Evolutionary conservation across 768 basidiomycete species (phyloP).

Genomic region (Leccinum obscurum): DNA sequence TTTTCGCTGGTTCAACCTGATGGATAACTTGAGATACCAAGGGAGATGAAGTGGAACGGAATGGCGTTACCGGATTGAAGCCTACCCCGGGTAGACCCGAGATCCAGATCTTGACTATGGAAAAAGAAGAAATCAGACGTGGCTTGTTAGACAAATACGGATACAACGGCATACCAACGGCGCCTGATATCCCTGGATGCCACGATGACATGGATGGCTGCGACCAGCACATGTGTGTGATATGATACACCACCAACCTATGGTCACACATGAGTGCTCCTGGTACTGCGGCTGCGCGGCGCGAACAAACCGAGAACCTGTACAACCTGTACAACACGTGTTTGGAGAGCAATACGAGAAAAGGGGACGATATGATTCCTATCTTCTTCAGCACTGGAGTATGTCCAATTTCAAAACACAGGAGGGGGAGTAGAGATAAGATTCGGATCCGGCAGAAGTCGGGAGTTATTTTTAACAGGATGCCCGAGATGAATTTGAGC

Average conservation of each 20-base stretch:
- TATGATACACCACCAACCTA: constrained; percentile 6
- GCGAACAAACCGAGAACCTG: constrained; percentile 18
- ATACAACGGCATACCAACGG: neutral
- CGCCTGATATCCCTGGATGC: neutral
- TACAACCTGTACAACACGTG: constrained; percentile 24
- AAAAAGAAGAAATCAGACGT: neutral
- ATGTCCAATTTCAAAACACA: constrained; percentile 20
- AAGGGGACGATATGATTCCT: constrained; percentile 16
- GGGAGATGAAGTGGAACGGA: neutral
- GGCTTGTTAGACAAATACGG: neutral
- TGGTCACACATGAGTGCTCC: neutral
- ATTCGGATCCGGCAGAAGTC: constrained; percentile 21
- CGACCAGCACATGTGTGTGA: constrained; percentile 13
- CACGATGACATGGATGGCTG: neutral
- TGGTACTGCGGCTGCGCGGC: constrained; percentile 10
- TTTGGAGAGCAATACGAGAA: constrained; percentile 8
- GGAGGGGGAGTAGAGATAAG: constrained; percentile 20
- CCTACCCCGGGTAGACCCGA: constrained; percentile 16
- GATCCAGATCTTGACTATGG: constrained; percentile 12
- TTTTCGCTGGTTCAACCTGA: constrained; percentile 12
- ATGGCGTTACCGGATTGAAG: constrained; percentile 2
- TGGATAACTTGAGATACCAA: neutral
- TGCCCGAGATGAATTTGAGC: neutral
- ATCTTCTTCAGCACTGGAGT: constrained; percentile 8
- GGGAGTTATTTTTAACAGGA: constrained; percentile 8